Conservation (phyloP, 2,329 filamentous ascomycete species). For the Nemania diffusa region DNA sequence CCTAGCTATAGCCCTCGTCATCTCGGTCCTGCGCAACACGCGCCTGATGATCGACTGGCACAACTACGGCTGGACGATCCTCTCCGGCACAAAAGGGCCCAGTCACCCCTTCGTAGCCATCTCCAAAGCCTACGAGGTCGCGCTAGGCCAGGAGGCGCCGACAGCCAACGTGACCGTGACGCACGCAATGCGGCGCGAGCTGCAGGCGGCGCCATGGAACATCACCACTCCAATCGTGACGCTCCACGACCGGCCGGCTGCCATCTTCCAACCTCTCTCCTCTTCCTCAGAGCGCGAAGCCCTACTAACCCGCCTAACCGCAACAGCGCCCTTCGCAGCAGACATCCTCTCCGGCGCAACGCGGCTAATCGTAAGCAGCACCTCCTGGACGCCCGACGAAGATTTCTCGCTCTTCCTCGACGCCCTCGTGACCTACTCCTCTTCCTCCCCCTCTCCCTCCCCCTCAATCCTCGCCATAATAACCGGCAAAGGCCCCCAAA, state of each 20-base stretch:
- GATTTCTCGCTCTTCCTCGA: constrained; percentile 91
- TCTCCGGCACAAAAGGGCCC: constrained; percentile 69
- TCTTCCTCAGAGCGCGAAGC: constrained; percentile 57
- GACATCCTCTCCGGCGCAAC: constrained; percentile 68
- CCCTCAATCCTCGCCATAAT: constrained; percentile 82
- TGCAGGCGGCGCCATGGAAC: constrained; percentile 71
- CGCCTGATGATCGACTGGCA: constrained; percentile 95
- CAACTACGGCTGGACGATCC: constrained; percentile 96
- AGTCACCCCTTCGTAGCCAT: constrained; percentile 80
- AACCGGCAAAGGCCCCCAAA: constrained; percentile 91
- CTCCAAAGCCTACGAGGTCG: constrained; percentile 80
- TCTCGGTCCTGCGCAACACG: constrained; percentile 81
- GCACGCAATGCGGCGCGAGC: constrained; percentile 82
- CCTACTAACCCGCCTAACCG: constrained; percentile 73
- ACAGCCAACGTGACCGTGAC: constrained; percentile 87
- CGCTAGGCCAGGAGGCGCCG: constrained; percentile 73
- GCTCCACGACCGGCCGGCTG: constrained; percentile 86
- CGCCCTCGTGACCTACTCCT: constrained; percentile 81
- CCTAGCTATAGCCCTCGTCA: constrained; percentile 76
- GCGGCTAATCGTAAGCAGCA: constrained; percentile 86
- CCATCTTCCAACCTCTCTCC: constrained; percentile 79
- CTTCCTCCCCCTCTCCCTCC: no score
- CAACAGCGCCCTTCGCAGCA: constrained; percentile 69
- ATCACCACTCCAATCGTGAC: constrained; percentile 74
- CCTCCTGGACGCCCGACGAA: constrained; percentile 97